These are phyloP conservation scores for Prototheca stagnorum DNA, from an alignment of 163 green algal genomes.

Conservation along the genomic window DNA sequence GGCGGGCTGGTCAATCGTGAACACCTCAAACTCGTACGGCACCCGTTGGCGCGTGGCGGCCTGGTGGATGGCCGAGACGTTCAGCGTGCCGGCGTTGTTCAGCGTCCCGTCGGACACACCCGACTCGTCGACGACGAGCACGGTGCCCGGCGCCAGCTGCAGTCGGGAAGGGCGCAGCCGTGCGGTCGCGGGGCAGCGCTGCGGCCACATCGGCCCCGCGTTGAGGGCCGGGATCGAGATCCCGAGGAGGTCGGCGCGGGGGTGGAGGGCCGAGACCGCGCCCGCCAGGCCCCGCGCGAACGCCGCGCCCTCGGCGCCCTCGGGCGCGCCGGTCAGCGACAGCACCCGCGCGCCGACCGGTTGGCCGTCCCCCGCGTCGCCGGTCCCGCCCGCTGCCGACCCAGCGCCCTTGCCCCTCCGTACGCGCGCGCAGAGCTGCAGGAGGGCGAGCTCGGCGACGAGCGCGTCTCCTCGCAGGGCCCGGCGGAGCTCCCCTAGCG, in stretches of 20 bases:
- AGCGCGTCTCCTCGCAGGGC: slow-evolving; percentile 48
- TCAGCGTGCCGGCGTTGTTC: slow-evolving; percentile 28
- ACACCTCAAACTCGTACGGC: slow-evolving; percentile 53
- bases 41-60: slow-evolving; percentile 25
- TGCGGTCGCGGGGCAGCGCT: slow-evolving; percentile 12
- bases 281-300: background rate
- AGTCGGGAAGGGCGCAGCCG: slow-evolving; percentile 12
- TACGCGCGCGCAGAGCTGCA: too few species aligned
- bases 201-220: slow-evolving; percentile 11
- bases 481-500: slow-evolving; percentile 5
- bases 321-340: background rate
- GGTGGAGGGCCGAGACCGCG: slow-evolving; percentile 14
- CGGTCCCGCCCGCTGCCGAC: too few species aligned
- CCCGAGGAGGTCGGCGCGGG: slow-evolving; percentile 14
- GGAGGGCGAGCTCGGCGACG: slow-evolving; percentile 55
- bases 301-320: background rate
- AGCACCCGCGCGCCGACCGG: slow-evolving; percentile 18
- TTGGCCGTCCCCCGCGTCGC: too few species aligned
- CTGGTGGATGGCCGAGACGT: slow-evolving; percentile 24
- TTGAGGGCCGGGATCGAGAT: slow-evolving; percentile 27
- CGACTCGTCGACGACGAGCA: slow-evolving; percentile 56
- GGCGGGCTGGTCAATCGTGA: slow-evolving; percentile 32
- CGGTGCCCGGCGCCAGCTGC: slow-evolving; percentile 12
- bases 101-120: slow-evolving; percentile 35
- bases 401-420: too few species aligned